phyloP scores from a whole-genome alignment of 768 basidiomycete species.

The Trametes villosa region DNA sequence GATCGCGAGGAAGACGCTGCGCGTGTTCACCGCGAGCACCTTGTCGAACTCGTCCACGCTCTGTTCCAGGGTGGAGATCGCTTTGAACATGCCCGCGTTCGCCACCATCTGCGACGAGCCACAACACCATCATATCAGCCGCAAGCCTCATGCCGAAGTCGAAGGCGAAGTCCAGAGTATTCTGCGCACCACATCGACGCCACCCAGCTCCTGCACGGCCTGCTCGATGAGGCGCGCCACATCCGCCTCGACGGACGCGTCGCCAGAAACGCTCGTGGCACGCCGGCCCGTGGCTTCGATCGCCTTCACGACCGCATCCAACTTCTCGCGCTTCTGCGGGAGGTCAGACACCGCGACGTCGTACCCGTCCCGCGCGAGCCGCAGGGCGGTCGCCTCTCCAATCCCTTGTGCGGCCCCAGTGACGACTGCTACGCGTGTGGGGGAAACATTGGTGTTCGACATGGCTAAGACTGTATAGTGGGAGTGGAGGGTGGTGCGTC shows the following conservation, averaged over 20 bases:
- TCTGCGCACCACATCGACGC: slow-evolving; percentile 50
- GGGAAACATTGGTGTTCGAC: neutral
- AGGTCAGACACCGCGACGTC: slow-evolving; percentile 28
- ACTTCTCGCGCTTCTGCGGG: slow-evolving; percentile 11
- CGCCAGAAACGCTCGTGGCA: slow-evolving; percentile 37
- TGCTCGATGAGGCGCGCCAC: slow-evolving; percentile 45
- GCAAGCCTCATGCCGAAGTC: neutral
- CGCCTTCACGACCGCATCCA: slow-evolving; percentile 23
- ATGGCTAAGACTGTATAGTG: neutral
- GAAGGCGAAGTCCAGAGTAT: too few relatives aligned
- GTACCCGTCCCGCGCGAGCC: slow-evolving; percentile 33
- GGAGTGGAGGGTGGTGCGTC: neutral
- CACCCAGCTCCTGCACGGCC: slow-evolving; percentile 39
- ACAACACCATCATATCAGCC: neutral
- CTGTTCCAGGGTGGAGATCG: slow-evolving; percentile 11
- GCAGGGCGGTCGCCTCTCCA: slow-evolving; percentile 32
- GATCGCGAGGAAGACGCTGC: slow-evolving; percentile 43
- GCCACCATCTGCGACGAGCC: slow-evolving; percentile 38
- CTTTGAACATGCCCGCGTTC: slow-evolving; percentile 29
- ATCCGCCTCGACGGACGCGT: slow-evolving; percentile 47
- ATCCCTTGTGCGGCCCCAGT: slow-evolving; percentile 38
- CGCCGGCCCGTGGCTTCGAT: slow-evolving; percentile 30
- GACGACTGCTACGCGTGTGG: slow-evolving; percentile 31
- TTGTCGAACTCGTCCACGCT: slow-evolving; percentile 21
- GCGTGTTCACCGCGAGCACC: slow-evolving; percentile 37